These are phyloP conservation scores for Pichia sp. DNA, from an alignment of 1,139 yeast species.

Conservation along the genomic window DNA sequence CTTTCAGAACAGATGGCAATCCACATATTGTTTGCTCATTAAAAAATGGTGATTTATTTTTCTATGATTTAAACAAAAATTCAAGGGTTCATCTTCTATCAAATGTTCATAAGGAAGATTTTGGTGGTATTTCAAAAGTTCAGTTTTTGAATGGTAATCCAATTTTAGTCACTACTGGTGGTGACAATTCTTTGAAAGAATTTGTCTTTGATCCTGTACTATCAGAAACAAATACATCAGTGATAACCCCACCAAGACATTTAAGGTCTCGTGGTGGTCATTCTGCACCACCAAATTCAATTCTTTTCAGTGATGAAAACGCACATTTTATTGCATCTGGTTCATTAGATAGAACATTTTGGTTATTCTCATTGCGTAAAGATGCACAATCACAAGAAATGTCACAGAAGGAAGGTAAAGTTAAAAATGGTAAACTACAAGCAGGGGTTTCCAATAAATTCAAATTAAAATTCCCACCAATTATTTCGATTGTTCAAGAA, in stretches of 20 bases:
- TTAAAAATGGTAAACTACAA: constrained; percentile 47
- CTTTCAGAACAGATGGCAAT: constrained; percentile 90
- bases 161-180: constrained; percentile 83
- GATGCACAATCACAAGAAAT: constrained; percentile 95
- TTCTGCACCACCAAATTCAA: constrained; percentile 78
- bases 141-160: constrained; percentile 89
- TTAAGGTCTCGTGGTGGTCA: constrained; percentile 96
- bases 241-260: constrained; percentile 85
- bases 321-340: constrained; percentile 85
- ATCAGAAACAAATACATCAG: constrained; percentile 55
- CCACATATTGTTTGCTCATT: constrained; percentile 80
- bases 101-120: constrained; percentile 62
- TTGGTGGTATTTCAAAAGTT: constrained; percentile 77
- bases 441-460: constrained; percentile 49
- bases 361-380: constrained; percentile 88
- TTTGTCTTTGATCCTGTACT: constrained; percentile 89
- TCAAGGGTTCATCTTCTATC: constrained; percentile 71
- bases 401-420: constrained; percentile 66
- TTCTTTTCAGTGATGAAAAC: constrained; percentile 68
- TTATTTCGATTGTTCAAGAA: constrained; percentile 65
- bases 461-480: constrained; percentile 70
- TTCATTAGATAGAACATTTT: constrained; percentile 77
- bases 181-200: constrained; percentile 85
- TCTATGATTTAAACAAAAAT: constrained; percentile 72
- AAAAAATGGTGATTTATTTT: constrained; percentile 73